Conservation (phyloP, 2,329 filamentous ascomycete genomes). For the Ciborinia camelliae region DNA sequence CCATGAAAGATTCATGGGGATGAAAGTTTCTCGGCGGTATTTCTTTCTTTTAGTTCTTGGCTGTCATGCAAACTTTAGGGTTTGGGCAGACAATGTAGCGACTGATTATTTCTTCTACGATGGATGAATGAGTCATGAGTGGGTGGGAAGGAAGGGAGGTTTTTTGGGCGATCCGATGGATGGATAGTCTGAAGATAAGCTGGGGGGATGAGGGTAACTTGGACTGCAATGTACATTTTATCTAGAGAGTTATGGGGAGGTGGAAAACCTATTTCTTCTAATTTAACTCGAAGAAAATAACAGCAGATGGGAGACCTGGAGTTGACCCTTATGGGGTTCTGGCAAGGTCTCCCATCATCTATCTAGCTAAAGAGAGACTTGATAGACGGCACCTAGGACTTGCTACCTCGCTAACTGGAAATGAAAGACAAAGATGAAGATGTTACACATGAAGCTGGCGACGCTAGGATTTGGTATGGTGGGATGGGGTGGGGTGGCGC, state of each 20-base stretch:
- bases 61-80: neutral
- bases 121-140: slow-evolving; percentile 10
- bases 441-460: neutral
- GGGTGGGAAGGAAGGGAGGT: neutral
- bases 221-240: neutral
- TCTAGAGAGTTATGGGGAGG: neutral
- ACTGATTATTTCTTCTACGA: neutral
- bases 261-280: neutral
- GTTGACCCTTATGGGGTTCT: too few species aligned
- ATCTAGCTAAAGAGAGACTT: neutral
- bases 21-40: neutral
- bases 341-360: neutral
- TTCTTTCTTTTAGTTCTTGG: slow-evolving; percentile 6
- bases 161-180: neutral
- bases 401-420: neutral
- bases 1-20: neutral
- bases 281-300: neutral
- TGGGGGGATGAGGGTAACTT: neutral
- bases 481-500: neutral
- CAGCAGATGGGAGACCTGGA: neutral
- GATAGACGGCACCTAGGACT: neutral
- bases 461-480: slow-evolving; percentile 2
- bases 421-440: neutral
- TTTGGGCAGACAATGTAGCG: slow-evolving; percentile 1
- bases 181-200: neutral